A percentile compares a stretch with the other conserved stretches of the same genome.
These are phyloP conservation scores for Sclerotinia trifoliorum DNA, from an alignment of 2,329 filamentous ascomycete species.

Conservation along the genomic window DNA sequence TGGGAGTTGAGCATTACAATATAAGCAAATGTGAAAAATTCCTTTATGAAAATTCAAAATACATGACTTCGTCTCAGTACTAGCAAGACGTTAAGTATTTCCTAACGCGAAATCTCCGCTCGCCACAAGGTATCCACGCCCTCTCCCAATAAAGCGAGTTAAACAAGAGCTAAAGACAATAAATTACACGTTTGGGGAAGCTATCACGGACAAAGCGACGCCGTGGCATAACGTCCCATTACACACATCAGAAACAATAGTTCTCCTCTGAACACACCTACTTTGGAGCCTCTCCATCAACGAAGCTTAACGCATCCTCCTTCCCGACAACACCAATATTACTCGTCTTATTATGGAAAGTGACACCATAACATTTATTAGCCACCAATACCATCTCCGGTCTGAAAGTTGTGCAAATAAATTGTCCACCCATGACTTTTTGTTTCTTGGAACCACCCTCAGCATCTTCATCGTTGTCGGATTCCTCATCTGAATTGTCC, in stretches of 20 bases:
- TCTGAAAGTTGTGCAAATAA: conserved; percentile 98
- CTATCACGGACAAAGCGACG: not conserved
- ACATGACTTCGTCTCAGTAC: not conserved
- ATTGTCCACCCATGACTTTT: conserved; percentile 60
- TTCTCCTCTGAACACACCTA: conserved; percentile 20
- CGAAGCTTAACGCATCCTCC: conserved; percentile 88
- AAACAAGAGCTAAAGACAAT: not conserved
- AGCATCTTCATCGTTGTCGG: conserved; percentile 43
- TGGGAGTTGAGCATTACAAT: no score
- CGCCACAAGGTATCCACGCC: not conserved
- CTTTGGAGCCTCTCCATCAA: conserved; percentile 69
- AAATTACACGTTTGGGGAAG: not conserved
- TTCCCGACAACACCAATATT: conserved; percentile 85
- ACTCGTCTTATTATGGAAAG: conserved; percentile 90
- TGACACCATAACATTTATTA: conserved; percentile 97
- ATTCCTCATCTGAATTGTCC: conserved; percentile 29
- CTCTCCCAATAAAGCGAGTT: not conserved
- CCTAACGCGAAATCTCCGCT: not conserved
- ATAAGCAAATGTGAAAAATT: not conserved
- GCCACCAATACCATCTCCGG: conserved; percentile 95
- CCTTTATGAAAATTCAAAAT: not conserved
- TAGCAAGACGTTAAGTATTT: not conserved
- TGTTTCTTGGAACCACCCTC: conserved; percentile 33
- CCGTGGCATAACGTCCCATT: not conserved
- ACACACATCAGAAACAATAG: not conserved